phyloP scores from a whole-genome alignment of 495 filamentous ascomycete species.

The Cudoniella acicularis region DNA sequence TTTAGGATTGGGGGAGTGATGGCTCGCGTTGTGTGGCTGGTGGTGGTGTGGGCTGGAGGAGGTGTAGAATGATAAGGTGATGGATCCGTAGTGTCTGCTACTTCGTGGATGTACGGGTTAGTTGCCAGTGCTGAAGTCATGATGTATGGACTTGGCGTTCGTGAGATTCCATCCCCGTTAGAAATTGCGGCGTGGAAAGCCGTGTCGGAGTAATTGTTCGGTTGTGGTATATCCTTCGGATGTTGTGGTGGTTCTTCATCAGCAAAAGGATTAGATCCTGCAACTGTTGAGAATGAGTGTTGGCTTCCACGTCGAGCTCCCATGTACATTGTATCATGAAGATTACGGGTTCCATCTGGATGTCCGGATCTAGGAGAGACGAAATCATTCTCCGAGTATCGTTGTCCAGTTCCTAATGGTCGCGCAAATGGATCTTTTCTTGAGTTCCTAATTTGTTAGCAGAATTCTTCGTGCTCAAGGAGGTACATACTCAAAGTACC shows the following conservation, averaged over 20 bases:
- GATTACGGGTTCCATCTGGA: neutral
- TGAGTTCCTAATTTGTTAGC: neutral
- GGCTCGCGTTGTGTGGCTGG: neutral
- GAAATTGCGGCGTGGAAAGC: neutral
- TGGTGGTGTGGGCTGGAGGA: neutral
- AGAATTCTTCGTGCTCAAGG: neutral
- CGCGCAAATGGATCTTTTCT: neutral
- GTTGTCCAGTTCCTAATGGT: neutral
- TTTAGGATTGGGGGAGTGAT: neutral
- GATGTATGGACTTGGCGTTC: neutral
- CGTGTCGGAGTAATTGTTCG: neutral
- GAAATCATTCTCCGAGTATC: neutral
- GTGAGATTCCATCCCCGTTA: neutral
- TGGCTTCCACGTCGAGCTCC: neutral
- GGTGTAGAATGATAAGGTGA: neutral
- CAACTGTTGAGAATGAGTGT: neutral
- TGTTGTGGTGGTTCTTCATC: neutral
- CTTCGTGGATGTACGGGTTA: neutral
- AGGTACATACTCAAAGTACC: slow-evolving; percentile 7
- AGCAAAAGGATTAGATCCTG: neutral
- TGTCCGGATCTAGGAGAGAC: neutral
- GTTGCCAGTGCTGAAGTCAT: neutral
- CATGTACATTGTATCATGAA: neutral
- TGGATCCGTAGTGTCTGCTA: neutral
- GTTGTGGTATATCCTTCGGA: neutral